phyloP scores from a whole-genome alignment of 169 alveolate species.

The Ichthyophthirius multifiliis region DNA sequence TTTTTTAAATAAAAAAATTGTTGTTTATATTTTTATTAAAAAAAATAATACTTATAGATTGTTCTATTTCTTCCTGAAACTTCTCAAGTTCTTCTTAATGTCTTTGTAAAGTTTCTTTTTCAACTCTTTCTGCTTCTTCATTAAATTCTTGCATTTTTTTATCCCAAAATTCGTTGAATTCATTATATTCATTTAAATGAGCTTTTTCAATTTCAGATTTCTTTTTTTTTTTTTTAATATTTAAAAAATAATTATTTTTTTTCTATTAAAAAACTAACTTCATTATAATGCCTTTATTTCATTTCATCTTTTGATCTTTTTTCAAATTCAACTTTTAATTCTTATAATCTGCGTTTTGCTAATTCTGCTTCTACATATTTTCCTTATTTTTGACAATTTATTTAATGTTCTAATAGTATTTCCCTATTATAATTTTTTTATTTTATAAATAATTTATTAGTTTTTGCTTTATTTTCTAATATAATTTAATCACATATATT shows the following conservation, averaged over 20 bases:
- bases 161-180: slow-evolving; percentile 44
- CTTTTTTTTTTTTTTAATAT: too few relatives aligned
- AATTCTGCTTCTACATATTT: slow-evolving; percentile 40
- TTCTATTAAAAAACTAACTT: not conserved
- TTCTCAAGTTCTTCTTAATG: slow-evolving; percentile 22
- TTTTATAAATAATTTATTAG: not conserved
- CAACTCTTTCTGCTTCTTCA: slow-evolving; percentile 25
- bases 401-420: slow-evolving; percentile 27
- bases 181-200: slow-evolving; percentile 34
- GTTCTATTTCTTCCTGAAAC: slow-evolving; percentile 31
- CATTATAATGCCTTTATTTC: not conserved
- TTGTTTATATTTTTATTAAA: not conserved
- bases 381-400: slow-evolving; percentile 27
- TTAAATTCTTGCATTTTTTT: slow-evolving; percentile 33
- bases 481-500: too few relatives aligned
- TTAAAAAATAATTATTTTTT: not conserved
- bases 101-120: slow-evolving; percentile 20
- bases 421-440: not conserved
- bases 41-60: not conserved
- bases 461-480: too few relatives aligned
- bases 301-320: not conserved
- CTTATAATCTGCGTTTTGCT: slow-evolving; percentile 26
- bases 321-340: slow-evolving; percentile 24
- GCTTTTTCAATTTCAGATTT: slow-evolving; percentile 36
- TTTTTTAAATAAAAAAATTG: not conserved